phyloP scores from a whole-genome alignment of 371 early-diverging fungal species.

The Batrachochytrium dendrobatidis region DNA sequence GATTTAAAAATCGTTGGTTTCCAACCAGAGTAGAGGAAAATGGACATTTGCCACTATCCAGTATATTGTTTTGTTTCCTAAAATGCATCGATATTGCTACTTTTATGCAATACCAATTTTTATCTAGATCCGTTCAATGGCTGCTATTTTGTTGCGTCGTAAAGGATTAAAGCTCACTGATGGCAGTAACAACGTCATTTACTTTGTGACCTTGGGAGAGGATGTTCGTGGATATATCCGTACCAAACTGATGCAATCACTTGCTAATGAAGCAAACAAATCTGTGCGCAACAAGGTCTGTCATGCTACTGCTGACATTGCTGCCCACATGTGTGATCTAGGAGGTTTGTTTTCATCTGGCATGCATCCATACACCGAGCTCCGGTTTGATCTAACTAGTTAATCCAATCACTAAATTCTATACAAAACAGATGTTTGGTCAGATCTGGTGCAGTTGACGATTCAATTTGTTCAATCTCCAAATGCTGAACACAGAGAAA shows the following conservation, averaged over 20 bases:
- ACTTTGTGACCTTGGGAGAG: conserved; percentile 56
- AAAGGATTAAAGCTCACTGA: conserved; percentile 30
- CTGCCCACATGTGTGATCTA: conserved; percentile 57
- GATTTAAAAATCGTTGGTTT: too few species aligned
- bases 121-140: conserved; percentile 82
- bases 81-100: too few species aligned
- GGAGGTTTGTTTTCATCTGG: conserved; percentile 43
- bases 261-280: conserved; percentile 64
- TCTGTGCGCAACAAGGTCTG: conserved; percentile 79
- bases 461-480: too few species aligned
- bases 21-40: too few species aligned
- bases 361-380: neutral
- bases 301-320: conserved; percentile 85
- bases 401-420: too few species aligned
- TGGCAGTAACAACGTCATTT: conserved; percentile 62
- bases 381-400: neutral
- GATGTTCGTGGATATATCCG: conserved; percentile 59
- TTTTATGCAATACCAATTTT: too few species aligned
- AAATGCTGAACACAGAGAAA: neutral
- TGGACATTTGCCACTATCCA: too few species aligned
- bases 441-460: neutral
- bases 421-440: conserved; percentile 1
- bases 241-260: conserved; percentile 62
- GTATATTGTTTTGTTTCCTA: too few species aligned
- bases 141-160: conserved; percentile 82